Evolutionary conservation across 2,329 filamentous ascomycete genomes (phyloP).

Genomic region (Cryoendolithus antarcticus): DNA sequence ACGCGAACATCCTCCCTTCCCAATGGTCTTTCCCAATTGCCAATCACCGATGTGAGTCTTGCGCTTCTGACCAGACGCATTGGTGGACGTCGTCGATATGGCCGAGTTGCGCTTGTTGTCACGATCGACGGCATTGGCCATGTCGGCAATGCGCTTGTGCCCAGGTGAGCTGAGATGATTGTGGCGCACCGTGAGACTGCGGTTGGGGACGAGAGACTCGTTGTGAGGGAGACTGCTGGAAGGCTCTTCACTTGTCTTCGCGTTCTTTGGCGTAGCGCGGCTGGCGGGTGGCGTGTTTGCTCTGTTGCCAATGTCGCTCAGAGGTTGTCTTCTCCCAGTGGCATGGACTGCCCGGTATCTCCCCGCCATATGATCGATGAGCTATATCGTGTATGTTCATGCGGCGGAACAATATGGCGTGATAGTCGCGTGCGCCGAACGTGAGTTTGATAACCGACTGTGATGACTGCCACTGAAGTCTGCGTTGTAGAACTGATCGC

Average conservation of each 20-base stretch:
- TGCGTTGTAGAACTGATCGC: no score
- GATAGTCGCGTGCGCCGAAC: no score
- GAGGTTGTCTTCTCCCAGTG: slow-evolving; percentile 16
- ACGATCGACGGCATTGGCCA: slow-evolving; percentile 32
- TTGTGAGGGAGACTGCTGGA: slow-evolving; percentile 26
- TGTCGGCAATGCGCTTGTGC: slow-evolving; percentile 42
- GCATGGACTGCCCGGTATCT: slow-evolving; percentile 15
- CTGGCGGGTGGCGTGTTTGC: slow-evolving; percentile 18
- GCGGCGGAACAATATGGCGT: no score
- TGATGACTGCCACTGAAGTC: no score
- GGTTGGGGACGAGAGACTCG: slow-evolving; percentile 32
- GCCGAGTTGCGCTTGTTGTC: slow-evolving; percentile 41
- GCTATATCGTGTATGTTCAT: no score
- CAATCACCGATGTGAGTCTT: slow-evolving; percentile 80
- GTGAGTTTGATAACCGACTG: no score
- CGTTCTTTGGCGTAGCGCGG: not conserved
- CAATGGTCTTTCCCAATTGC: slow-evolving; percentile 80
- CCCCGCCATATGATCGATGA: slow-evolving; percentile 16
- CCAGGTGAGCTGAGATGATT: slow-evolving; percentile 27
- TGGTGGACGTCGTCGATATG: slow-evolving; percentile 44
- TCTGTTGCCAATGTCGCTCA: slow-evolving; percentile 17
- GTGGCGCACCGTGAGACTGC: slow-evolving; percentile 29
- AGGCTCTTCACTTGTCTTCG: not conserved
- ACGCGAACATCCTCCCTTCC: slow-evolving; percentile 77
- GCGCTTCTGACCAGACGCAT: slow-evolving; percentile 36